Conservation (phyloP, 345 rosid genomes). For the Sonneratia alba region DNA sequence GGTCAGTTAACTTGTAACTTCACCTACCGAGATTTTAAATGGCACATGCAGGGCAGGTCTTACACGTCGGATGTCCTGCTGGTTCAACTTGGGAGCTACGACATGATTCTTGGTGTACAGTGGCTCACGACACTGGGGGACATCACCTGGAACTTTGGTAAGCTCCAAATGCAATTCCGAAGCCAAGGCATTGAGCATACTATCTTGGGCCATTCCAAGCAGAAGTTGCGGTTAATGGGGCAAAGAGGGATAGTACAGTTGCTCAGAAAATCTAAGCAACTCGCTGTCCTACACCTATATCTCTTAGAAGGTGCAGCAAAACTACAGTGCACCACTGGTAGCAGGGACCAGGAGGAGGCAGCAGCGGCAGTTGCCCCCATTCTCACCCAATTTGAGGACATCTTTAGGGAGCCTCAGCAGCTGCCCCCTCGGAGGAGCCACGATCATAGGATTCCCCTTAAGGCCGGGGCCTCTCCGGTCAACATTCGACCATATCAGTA, state of each 20-base stretch:
- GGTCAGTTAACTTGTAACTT: not conserved
- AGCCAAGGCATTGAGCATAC: not conserved
- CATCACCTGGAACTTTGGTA: not conserved
- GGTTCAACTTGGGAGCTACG: not conserved
- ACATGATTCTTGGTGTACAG: slow-evolving; percentile 5
- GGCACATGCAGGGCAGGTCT: not conserved
- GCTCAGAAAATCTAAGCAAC: too few species aligned
- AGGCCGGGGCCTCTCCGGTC: not conserved
- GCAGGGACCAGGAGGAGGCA: not conserved
- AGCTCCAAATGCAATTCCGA: not conserved
- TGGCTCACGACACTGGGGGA: slow-evolving; percentile 1
- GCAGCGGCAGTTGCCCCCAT: not conserved
- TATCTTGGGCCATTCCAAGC: not conserved
- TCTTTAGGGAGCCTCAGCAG: not conserved
- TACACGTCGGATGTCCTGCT: not conserved
- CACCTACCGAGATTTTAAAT: not conserved
- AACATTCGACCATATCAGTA: slow-evolving; percentile 4
- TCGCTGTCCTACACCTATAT: too few species aligned
- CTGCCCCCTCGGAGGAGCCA: not conserved
- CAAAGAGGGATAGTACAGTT: not conserved
- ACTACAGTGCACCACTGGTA: not conserved
- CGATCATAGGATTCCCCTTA: not conserved
- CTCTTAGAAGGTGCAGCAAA: not conserved
- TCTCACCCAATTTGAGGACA: not conserved
- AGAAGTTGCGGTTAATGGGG: not conserved